Conservation (phyloP, 2,329 filamentous ascomycete species). For the Epichloe sibirici region DNA sequence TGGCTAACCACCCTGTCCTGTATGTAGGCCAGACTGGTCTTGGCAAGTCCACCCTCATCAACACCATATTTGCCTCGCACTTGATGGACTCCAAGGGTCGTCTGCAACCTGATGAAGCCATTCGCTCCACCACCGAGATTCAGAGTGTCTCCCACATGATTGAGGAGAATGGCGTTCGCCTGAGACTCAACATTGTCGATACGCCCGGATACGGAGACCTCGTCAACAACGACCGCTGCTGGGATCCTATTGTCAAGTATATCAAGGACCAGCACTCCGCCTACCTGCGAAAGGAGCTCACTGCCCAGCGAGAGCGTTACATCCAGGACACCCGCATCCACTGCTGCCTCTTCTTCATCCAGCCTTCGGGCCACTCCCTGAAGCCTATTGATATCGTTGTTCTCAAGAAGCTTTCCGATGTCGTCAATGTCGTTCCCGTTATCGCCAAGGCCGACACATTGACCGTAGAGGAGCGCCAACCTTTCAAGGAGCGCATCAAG, state of each 20-base stretch:
- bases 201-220: conserved; percentile 96
- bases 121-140: conserved; percentile 94
- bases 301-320: conserved; percentile 95
- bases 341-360: conserved; percentile 99
- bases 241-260: conserved; percentile 99
- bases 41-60: conserved; percentile 97
- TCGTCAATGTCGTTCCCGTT: conserved; percentile 97
- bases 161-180: conserved; percentile 96
- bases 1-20: conserved; percentile 8
- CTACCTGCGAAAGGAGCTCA: conserved; percentile 98
- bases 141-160: conserved; percentile 97
- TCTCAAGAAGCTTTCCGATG: conserved; percentile 97
- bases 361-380: conserved; percentile 92
- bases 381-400: conserved; percentile 99
- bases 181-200: conserved; percentile 97
- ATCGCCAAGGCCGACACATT: conserved; percentile 97
- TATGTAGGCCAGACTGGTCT: conserved; percentile 84
- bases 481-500: conserved; percentile 99
- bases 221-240: conserved; percentile 99
- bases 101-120: conserved; percentile 79
- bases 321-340: conserved; percentile 99
- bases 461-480: conserved; percentile 86
- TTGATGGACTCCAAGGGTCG: conserved; percentile 98
- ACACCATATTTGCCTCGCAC: conserved; percentile 99
- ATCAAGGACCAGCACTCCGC: conserved; percentile 99